Percentiles rank a stretch among this genome's conserved stretches.
Conservation (phyloP, 2,329 filamentous ascomycete species). For the Dothideomycetes sp. region DNA sequence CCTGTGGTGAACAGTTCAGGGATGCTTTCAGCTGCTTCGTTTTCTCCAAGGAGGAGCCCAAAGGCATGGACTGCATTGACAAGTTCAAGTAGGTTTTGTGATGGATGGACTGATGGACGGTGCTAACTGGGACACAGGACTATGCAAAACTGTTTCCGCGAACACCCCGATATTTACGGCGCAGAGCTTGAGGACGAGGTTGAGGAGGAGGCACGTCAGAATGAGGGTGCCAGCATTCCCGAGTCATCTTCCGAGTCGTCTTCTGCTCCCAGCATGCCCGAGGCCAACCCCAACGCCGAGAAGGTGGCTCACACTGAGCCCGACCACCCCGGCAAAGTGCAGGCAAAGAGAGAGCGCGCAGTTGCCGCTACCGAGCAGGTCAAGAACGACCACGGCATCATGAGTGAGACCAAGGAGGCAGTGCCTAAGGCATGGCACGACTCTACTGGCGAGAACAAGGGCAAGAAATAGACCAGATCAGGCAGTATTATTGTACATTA, state of each 20-base stretch:
- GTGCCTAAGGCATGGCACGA: slow-evolving; percentile 45
- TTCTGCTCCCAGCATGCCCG: slow-evolving; percentile 9
- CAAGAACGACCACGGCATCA: slow-evolving; percentile 22
- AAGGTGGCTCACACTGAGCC: slow-evolving; percentile 18
- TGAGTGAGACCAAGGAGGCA: slow-evolving; percentile 35
- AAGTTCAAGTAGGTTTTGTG: slow-evolving; percentile 74
- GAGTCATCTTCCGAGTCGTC: neutral
- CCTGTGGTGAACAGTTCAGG: slow-evolving; percentile 92
- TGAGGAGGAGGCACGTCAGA: slow-evolving; percentile 13
- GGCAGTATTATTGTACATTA: slow-evolving; percentile 5
- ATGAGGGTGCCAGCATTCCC: neutral
- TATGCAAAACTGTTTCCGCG: slow-evolving; percentile 96
- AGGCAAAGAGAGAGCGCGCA: slow-evolving; percentile 21
- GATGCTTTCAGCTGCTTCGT: slow-evolving; percentile 97
- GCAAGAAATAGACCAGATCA: slow-evolving; percentile 3
- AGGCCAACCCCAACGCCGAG: slow-evolving; percentile 14
- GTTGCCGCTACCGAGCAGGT: slow-evolving; percentile 26
- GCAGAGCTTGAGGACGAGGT: slow-evolving; percentile 69
- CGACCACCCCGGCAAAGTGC: slow-evolving; percentile 15
- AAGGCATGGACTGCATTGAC: slow-evolving; percentile 95
- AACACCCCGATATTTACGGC: slow-evolving; percentile 88
- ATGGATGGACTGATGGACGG: slow-evolving; percentile 26
- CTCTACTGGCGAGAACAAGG: slow-evolving; percentile 15
- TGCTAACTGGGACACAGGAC: slow-evolving; percentile 44
- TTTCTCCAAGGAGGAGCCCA: slow-evolving; percentile 87